Base-by-base conservation (phyloP, 352 stramenopile species). In the Pythium plurisporium region DNA sequence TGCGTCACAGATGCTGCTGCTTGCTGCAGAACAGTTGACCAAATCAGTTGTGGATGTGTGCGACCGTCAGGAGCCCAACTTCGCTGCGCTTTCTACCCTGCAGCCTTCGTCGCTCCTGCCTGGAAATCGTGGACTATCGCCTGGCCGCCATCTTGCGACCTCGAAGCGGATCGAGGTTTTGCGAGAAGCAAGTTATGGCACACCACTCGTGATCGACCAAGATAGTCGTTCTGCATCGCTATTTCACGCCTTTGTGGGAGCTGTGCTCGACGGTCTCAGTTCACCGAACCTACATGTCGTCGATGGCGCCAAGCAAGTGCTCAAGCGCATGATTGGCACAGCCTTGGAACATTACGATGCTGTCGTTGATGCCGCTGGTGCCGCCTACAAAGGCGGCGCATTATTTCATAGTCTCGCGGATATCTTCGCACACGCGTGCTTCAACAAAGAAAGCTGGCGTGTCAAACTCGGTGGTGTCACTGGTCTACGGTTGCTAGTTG, bases 391-490 rank as follows among this genome's bases (percentile, higher is more conserved):
- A 20, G 79, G 75, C 3, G 86, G 86, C 10, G 83, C 64, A 11
- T 62, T 95, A 29, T 81, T 95, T 50, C 91, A 89, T 51, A 74
- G 55, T 11, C 76, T 94, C 48, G 91, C 82, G 37, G 79, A 91
- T 11, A 74, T 93, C 10, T 92, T 94, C 59, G 72, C 76, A 15
- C 87, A 95, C 25, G 80, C 79, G 2, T 96, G 85, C 43, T 95
- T 94, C 38, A 83, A 95, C 59, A 95, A 94, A 62, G 74, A 64
- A 30, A 90, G 75, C 30, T 96, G 87, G 87, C 78, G 85, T 9
- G 69, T 80, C 37, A 96, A 95, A 53, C 67, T 94, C 9, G 86
- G 86, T 5, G 84, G 83, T 49, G 77, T 79, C n/a, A 71, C 79
- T 29, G 86, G 84, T 5, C 61, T 96, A 12, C 61, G 73, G 22